Evolutionary conservation across 305 asterid species (phyloP).

Genomic region (Rubia peregrina): DNA sequence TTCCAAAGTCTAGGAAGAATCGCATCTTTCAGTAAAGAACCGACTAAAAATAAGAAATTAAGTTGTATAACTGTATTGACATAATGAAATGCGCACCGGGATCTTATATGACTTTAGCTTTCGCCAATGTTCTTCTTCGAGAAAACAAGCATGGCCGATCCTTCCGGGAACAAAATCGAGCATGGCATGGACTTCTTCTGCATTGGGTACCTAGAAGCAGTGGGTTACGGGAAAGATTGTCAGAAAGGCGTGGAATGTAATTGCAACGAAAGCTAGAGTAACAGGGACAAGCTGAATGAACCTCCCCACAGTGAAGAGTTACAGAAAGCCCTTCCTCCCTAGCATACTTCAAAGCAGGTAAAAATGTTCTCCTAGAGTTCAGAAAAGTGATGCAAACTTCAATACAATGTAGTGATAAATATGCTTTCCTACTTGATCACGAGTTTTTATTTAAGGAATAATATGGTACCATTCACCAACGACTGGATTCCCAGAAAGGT

Average conservation of each 20-base stretch:
- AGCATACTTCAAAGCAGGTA: slow-evolving; percentile 80
- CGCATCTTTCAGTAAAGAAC: neutral
- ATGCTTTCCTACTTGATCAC: neutral
- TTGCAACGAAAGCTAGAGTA: neutral
- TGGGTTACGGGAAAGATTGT: slow-evolving; percentile 32
- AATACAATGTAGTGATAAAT: slow-evolving; percentile 5
- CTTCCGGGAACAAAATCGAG: slow-evolving; percentile 72
- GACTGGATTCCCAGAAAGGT: slow-evolving; percentile 80
- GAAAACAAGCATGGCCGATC: slow-evolving; percentile 96
- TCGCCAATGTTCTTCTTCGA: slow-evolving; percentile 59
- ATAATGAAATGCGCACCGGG: slow-evolving; percentile 37
- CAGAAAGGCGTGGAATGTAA: slow-evolving; percentile 22
- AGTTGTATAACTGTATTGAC: neutral
- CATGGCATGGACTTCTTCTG: slow-evolving; percentile 69
- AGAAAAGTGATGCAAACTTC: slow-evolving; percentile 15
- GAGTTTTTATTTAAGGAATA: neutral
- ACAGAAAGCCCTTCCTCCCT: slow-evolving; percentile 64
- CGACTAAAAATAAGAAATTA: neutral
- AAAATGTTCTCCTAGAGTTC: slow-evolving; percentile 53
- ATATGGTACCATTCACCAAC: slow-evolving; percentile 72
- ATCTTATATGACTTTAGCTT: slow-evolving; percentile 46
- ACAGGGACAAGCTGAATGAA: slow-evolving; percentile 37
- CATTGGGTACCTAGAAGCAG: slow-evolving; percentile 84
- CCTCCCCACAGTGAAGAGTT: slow-evolving; percentile 98
- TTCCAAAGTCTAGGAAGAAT: neutral